Evolutionary conservation across 176 grass and related monocot species (phyloP), one percentile per base, ranked within the genome.

Genomic region (Bolboschoenus planiculmis): DNA sequence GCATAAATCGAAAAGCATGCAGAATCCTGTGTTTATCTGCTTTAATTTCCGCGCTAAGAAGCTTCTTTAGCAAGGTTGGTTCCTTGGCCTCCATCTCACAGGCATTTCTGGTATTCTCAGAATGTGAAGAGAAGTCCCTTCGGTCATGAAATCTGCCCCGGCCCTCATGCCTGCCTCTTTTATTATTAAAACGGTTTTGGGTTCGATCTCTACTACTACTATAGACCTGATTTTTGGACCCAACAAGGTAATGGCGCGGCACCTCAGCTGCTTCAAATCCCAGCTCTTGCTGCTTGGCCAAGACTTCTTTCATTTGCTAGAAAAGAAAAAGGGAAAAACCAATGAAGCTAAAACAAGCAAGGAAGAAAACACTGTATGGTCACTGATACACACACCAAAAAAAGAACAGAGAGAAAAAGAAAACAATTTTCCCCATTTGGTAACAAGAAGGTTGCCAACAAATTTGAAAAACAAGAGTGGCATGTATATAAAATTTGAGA

Each of bases 181-280:
- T 99, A 54, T 90, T 88, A 77, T 80, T 77, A 29, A 44, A 84
- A 74, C n/a, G 84, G 44, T 90, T 91, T 79, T 83, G 79, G 68
- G 83, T 82, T 84, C 29, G 81, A 82, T 46, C 56, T 48, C 59
- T 76, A 15, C 44, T 87, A 51, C 61, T 85, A 57, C 56, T 35
- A 14, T 79, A 63, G 78, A 33, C 21, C 80, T 84, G 88, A 71
- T 79, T 83, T 33, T 86, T 91, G 13, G 74, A 81, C 44, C 87
- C 86, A 83, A 88, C 90, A 84, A 99, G 83, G 88, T 91, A 99
- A 35, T 87, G 86, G 42, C 67, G 79, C 64, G 92, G 92, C 43
- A 99, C 81, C 73, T 99, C 96, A 87, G 93, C 89, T 30, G 85
- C 87, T 78, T 99, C 97, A 72, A 95, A 76, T 53, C 97, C 97